Evolutionary conservation across 805 yeast species (phyloP).

Genomic region (Wickerhamomyces xylosicus): DNA sequence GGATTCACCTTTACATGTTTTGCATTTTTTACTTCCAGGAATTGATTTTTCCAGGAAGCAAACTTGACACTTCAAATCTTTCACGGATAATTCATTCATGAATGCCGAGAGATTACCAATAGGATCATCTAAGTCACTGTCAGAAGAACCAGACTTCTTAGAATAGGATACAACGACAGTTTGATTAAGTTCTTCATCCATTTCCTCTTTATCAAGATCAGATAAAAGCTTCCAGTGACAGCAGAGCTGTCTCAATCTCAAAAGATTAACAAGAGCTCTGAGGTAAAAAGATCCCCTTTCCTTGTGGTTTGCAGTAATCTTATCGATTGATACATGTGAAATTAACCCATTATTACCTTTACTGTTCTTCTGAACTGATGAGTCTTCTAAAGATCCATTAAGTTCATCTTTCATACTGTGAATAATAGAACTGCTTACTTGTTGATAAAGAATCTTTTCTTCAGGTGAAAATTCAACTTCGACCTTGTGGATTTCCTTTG

Average conservation of each 20-base stretch:
- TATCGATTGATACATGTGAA: background rate
- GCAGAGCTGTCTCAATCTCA: conserved; percentile 28
- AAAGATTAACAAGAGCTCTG: conserved; percentile 19
- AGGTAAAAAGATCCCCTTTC: conserved; percentile 11
- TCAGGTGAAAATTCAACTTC: conserved; percentile 15
- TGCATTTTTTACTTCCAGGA: conserved; percentile 8
- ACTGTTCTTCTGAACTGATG: no score
- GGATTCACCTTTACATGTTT: conserved; percentile 7
- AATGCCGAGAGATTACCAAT: conserved; percentile 14
- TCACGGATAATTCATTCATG: conserved; percentile 15
- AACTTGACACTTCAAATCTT: conserved; percentile 16
- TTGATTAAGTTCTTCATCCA: conserved; percentile 5
- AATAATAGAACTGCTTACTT: conserved; percentile 12
- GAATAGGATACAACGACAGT: no score
- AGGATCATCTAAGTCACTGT: conserved; percentile 9
- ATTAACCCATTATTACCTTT: no score
- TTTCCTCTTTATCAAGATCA: conserved; percentile 7
- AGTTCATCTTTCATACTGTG: conserved; percentile 4
- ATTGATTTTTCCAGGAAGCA: conserved; percentile 11
- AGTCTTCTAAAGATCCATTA: no score
- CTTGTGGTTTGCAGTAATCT: conserved; percentile 9
- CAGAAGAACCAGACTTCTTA: no score
- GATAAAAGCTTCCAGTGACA: conserved; percentile 23
- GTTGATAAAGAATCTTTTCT: conserved; percentile 21
- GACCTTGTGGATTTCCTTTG: conserved; percentile 10